Conservation (phyloP, 2,329 filamentous ascomycete genomes). For the Penicillium sp. region DNA sequence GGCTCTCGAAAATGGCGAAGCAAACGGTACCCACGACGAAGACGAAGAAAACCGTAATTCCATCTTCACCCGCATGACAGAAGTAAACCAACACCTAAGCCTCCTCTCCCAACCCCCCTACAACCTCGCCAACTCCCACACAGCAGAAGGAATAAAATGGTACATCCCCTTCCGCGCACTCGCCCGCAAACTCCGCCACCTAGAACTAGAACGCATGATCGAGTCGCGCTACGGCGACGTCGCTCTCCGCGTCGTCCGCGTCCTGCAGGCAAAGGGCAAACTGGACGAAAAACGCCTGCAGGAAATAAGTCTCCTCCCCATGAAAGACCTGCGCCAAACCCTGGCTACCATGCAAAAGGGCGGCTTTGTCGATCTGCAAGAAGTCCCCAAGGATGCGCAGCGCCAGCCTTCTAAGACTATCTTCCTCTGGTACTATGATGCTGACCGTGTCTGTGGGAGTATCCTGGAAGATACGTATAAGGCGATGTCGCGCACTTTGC, state of each 20-base stretch:
- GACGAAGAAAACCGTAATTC: slow-evolving; percentile 39
- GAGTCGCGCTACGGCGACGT: slow-evolving; percentile 75
- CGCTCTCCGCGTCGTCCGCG: slow-evolving; percentile 80
- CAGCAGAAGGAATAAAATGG: slow-evolving; percentile 68
- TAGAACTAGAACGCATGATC: slow-evolving; percentile 81
- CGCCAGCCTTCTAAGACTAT: slow-evolving; percentile 81
- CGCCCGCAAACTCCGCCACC: slow-evolving; percentile 70
- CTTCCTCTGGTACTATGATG: slow-evolving; percentile 91
- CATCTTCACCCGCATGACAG: slow-evolving; percentile 34
- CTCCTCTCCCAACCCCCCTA: slow-evolving; percentile 53
- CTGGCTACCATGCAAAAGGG: slow-evolving; percentile 84
- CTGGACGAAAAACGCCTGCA: slow-evolving; percentile 92
- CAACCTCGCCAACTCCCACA: slow-evolving; percentile 41
- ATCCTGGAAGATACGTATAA: slow-evolving; percentile 86
- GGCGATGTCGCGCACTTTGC: slow-evolving; percentile 81
- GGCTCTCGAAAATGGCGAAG: slow-evolving; percentile 37
- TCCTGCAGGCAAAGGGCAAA: slow-evolving; percentile 84
- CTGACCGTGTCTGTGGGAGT: slow-evolving; percentile 69
- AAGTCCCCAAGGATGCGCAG: slow-evolving; percentile 86
- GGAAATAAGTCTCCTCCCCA: slow-evolving; percentile 78
- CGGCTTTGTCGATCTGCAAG: slow-evolving; percentile 88
- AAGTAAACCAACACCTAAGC: slow-evolving; percentile 49
- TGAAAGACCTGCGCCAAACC: slow-evolving; percentile 81
- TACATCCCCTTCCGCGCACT: slow-evolving; percentile 80
- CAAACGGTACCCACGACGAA: slow-evolving; percentile 52